Base-by-base conservation (phyloP, 139 green algal genomes). In the Desmodesmus armatus region DNA sequence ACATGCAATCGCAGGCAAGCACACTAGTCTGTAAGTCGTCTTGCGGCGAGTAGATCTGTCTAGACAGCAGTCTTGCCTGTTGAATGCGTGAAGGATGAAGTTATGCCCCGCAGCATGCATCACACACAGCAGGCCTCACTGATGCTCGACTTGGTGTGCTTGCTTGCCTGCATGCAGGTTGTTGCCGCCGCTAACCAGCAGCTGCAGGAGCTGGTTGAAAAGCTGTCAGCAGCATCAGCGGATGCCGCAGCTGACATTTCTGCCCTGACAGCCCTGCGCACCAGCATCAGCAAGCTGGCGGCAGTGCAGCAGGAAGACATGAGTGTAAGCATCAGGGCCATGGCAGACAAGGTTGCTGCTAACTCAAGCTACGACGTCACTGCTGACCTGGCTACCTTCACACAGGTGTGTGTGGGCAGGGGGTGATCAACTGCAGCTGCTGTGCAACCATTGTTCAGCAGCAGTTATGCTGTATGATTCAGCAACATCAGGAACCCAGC, bases 331-430 rank as follows among this genome's bases (percentile, higher is more conserved):
- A 19, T 70, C 33, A 37, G 53, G 17, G 13, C 29, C 3, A 27
- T n/a, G 5, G 19, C 67, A 51, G n/a, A n/a, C n/a, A n/a, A n/a
- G n/a, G n/a, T n/a, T n/a, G 35, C 67, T 35, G 37, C 33, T 19
- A 75, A 5, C 39, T 11, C 35, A 5, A 27, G 11, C n/a, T 31
- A 23, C 41, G 47, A 65, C 23, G 31, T 41, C 40, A 43, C 47
- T 29, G 72, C 19, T 23, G 31, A 43, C 9, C 72, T 80, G 5
- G n/a, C 47, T 7, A 71, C 70, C 75, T 71, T 82, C 47, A 49
- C 27, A 19, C 13, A 15, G 4, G 5, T 82, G 17, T 49, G 49
- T 19, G n/a, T n/a, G 51, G n/a, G 0, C 49, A 71, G 31, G 33
- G 47, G 51, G 49, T 71, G 51, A n/a, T n/a, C n/a, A n/a, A 31